Evolutionary conservation across 257 asterid species (phyloP).

Genomic region (Nicotiana paniculata): DNA sequence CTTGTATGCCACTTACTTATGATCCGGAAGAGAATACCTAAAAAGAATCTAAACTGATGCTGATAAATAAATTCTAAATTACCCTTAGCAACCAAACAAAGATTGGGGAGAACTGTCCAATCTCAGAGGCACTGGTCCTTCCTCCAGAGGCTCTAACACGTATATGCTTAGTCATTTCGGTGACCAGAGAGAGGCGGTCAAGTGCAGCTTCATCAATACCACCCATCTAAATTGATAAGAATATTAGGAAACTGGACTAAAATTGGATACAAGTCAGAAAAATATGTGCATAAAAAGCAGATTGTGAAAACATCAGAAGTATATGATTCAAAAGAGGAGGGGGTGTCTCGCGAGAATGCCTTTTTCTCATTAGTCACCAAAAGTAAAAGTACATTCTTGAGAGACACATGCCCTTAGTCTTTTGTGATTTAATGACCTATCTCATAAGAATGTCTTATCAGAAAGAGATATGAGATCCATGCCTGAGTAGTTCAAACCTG

Average conservation of each 20-base stretch:
- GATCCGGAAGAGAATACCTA: slow-evolving; percentile 3
- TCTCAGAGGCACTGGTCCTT: slow-evolving; percentile 76
- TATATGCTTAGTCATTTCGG: slow-evolving; percentile 99
- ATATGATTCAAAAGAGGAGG: neutral
- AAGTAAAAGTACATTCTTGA: neutral
- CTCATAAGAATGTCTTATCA: neutral
- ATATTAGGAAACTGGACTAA: neutral
- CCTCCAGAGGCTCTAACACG: slow-evolving; percentile 95
- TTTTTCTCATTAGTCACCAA: slow-evolving; percentile 2
- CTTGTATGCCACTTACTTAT: neutral
- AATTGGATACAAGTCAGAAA: neutral
- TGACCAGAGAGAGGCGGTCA: slow-evolving; percentile 96
- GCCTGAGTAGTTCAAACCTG: slow-evolving; percentile 53
- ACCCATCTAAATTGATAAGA: slow-evolving; percentile 69
- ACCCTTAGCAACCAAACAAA: slow-evolving; percentile 99
- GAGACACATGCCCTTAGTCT: neutral
- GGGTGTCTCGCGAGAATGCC: neutral
- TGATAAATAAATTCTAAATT: slow-evolving; percentile 15
- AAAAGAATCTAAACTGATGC: neutral
- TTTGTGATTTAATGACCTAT: neutral
- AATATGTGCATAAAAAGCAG: neutral
- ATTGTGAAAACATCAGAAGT: neutral
- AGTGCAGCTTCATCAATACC: slow-evolving; percentile 99
- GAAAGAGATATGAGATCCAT: neutral
- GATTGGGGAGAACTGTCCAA: slow-evolving; percentile 92